Evolutionary conservation across 2,329 filamentous ascomycete species (phyloP), one percentile per base, ranked within the genome.

Genomic region (Fusarium falciforme): DNA sequence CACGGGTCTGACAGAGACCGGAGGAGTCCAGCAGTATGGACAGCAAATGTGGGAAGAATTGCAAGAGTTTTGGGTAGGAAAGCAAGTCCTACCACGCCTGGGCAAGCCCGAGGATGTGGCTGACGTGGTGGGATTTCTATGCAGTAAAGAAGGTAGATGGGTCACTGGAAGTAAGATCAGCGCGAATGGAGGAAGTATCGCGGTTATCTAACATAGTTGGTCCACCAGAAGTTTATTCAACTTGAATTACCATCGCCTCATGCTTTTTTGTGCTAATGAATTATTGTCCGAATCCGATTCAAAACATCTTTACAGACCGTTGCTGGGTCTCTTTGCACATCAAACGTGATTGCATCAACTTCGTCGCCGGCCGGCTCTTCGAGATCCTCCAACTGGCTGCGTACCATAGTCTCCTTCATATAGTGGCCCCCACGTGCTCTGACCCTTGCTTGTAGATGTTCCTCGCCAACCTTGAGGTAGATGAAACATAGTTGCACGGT

Each of bases 391-490:
- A 65, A 42, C 62, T 65, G 62, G 31, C 62, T 65, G 1, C 52
- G 36, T 17, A 65, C 54, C 54, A 65, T 65, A 17, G 20, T 52
- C 11, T 65, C 62, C 40, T 65, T 65, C 62, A 65, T 65, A 25
- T 59, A 65, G 25, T 65, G 62, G 7, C 62, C 62, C 33, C 20
- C 38, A 12, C 62, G 40, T 8, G 31, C 31, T 27, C 10, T 35
- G 17, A 65, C 40, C 11, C 62, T 31, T n/a, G 25, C 52, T 29
- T 59, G 52, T 14, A 65, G 54, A 3, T 55, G 38, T 29, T 61
- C 63, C 42, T 61, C 27, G 25, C 31, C 25, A 5, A 66, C 55
- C 7, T 66, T 65, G 31, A 66, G 55, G 35, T 61, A 61, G 35
- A 66, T 59, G 49, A 66, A 66, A 33, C 57, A 35, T 14, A 66